These are phyloP conservation scores for Stagonosporopsis cucurbitacearum DNA, from an alignment of 2,329 filamentous ascomycete species.

Conservation along the genomic window DNA sequence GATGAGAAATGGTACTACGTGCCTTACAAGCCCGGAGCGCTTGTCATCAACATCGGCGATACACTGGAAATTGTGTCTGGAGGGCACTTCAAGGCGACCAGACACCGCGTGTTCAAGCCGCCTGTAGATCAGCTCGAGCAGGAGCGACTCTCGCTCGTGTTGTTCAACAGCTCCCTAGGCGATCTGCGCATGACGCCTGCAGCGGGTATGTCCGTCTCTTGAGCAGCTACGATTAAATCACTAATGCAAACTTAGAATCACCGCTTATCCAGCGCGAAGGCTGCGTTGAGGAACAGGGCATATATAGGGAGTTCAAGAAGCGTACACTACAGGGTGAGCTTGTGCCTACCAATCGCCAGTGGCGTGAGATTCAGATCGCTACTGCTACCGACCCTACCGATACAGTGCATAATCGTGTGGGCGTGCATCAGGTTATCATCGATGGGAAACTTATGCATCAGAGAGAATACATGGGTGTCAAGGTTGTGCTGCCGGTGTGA, in stretches of 20 bases:
- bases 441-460: conserved; percentile 32
- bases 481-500: conserved; percentile 30
- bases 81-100: conserved; percentile 56
- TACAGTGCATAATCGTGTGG: conserved; percentile 29
- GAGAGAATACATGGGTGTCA: conserved; percentile 34
- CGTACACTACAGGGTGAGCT: conserved; percentile 25
- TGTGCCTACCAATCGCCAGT: conserved; percentile 30
- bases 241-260: conserved; percentile 21
- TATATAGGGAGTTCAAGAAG: conserved; percentile 32
- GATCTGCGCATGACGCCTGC: conserved; percentile 29
- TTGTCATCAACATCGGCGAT: conserved; percentile 38
- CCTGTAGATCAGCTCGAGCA: conserved; percentile 49
- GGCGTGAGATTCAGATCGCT: conserved; percentile 34
- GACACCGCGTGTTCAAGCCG: conserved; percentile 54
- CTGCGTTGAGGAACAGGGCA: conserved; percentile 31
- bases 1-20: conserved; percentile 37
- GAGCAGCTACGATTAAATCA: background rate
- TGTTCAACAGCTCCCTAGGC: conserved; percentile 33
- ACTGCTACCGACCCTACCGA: conserved; percentile 33
- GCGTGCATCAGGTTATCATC: conserved; percentile 31
- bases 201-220: conserved; percentile 15
- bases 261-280: conserved; percentile 32
- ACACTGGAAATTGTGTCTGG: conserved; percentile 54
- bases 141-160: conserved; percentile 42
- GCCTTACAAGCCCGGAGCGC: conserved; percentile 34